Base-by-base conservation (phyloP, 352 stramenopile species). In the Ophiocytium majus region DNA sequence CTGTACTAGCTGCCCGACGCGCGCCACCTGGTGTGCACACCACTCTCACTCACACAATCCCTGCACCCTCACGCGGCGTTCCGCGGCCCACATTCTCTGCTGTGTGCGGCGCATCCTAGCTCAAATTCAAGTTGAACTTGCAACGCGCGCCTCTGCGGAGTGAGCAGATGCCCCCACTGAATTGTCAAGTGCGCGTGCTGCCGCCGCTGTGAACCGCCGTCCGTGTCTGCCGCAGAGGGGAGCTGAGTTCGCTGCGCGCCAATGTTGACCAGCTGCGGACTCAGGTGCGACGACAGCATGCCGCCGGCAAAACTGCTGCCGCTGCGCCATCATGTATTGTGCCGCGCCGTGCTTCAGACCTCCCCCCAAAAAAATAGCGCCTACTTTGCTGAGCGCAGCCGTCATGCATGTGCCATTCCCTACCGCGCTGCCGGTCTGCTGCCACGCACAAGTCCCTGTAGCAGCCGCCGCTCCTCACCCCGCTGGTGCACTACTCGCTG, bases 191-290 rank as follows among this genome's bases (percentile, higher is more conserved):
- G 5, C 5, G 43, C 14, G 43, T 14, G 43, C 43, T 57, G 43
- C 5, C 43, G 5, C 43, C 14, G 5, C 5, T 57, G 43, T 14
- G 5, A 57, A 14, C 43, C 5, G 43, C 43, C 5, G 14, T 57
- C 5, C 28, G 1, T 83, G 85, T 86, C 36, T 89, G 81, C 63
- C 76, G 87, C 23, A 79, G 86, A 23, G 86, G 86, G 31, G 86
- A 89, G 71, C 64, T 89, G 35, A 74, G 84, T 9, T 86, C 66
- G 0, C 81, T 88, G 14, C 50, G 37, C 10, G 50, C 63, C 31
- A 88, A 88, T 71, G 80, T 88, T 0, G 28, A 80, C 31, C 50
- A 37, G 36, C 84, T 88, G 0, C 80, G 71, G 36, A 35, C 50
- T 14, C 83, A 87, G 79, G 76, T 87, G 80, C 36, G 34, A 43